A percentile compares a stretch with the other conserved stretches of the same genome.
Conservation (phyloP, 2,329 filamentous ascomycete species). For the Colletotrichum horii region DNA sequence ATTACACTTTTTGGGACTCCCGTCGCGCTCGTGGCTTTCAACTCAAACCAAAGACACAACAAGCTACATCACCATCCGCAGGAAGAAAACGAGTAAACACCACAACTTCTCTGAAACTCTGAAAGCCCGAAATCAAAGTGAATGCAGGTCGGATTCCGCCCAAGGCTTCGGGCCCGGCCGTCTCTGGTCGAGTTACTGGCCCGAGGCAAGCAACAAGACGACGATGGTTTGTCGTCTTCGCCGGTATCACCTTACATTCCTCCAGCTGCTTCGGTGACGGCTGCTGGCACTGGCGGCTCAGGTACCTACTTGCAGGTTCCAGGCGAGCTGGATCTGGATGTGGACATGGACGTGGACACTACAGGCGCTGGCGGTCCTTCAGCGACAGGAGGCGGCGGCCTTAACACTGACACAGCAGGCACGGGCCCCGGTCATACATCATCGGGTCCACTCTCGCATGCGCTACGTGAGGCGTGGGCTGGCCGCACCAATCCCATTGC, state of each 20-base stretch:
- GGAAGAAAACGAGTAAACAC: background rate
- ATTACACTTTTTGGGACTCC: background rate
- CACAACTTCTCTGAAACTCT: background rate
- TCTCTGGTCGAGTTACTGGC: constrained; percentile 58
- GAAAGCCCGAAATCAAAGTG: constrained; percentile 26
- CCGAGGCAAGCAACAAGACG: constrained; percentile 31
- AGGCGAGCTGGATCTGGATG: background rate
- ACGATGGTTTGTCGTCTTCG: constrained; percentile 21
- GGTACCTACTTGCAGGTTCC: constrained; percentile 29
- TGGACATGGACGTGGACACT: background rate
- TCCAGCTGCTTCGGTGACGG: constrained; percentile 7
- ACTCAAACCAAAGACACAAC: background rate
- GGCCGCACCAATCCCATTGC: constrained; percentile 3
- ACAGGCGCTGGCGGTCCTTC: constrained; percentile 17
- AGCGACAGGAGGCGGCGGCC: constrained; percentile 33
- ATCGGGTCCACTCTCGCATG: constrained; percentile 18
- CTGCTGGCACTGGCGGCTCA: constrained; percentile 18
- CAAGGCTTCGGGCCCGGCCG: constrained; percentile 55
- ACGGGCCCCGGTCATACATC: constrained; percentile 21
- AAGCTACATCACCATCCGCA: background rate
- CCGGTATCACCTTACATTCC: constrained; percentile 20
- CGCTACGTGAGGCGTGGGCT: constrained; percentile 1
- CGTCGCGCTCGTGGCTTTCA: background rate
- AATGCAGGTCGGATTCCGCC: constrained; percentile 58
- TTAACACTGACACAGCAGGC: constrained; percentile 22